A percentile compares a stretch with the other conserved stretches of the same genome.
phyloP scores from a whole-genome alignment of 495 filamentous ascomycete species.

The Hypoxylon rickii region DNA sequence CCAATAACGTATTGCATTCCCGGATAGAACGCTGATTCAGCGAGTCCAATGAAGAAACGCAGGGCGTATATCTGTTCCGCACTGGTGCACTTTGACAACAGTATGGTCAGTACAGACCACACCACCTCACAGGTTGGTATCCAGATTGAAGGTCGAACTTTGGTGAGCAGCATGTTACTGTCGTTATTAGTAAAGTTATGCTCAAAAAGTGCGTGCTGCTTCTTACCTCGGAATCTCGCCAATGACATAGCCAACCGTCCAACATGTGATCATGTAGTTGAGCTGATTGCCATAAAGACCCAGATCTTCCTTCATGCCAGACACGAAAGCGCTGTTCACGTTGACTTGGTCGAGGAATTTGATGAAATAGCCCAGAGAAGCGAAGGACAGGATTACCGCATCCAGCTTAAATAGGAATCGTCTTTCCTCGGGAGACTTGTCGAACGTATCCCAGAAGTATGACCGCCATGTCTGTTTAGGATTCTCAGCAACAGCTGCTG shows the following conservation, averaged over 20 bases:
- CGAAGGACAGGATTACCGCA: constrained; percentile 58
- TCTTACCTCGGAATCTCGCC: constrained; percentile 61
- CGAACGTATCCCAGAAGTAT: constrained; percentile 63
- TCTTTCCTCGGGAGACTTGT: constrained; percentile 64
- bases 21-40: constrained; percentile 52
- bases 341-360: constrained; percentile 64
- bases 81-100: constrained; percentile 51
- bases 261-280: constrained; percentile 57
- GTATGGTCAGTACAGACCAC: constrained; percentile 60
- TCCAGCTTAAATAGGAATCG: constrained; percentile 65
- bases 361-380: constrained; percentile 61
- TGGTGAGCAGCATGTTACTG: constrained; percentile 46
- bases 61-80: constrained; percentile 59
- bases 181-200: constrained; percentile 1
- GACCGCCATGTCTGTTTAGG: constrained; percentile 45
- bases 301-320: constrained; percentile 65
- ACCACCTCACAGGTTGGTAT: constrained; percentile 61
- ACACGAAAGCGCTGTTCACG: constrained; percentile 62
- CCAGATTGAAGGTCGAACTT: constrained; percentile 60
- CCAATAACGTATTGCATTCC: constrained; percentile 57
- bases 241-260: constrained; percentile 67
- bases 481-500: constrained; percentile 12
- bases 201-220: constrained; percentile 16
- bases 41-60: constrained; percentile 62
- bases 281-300: constrained; percentile 59